phyloP scores from a whole-genome alignment of 148 eudicot species.

The Silene conica region DNA sequence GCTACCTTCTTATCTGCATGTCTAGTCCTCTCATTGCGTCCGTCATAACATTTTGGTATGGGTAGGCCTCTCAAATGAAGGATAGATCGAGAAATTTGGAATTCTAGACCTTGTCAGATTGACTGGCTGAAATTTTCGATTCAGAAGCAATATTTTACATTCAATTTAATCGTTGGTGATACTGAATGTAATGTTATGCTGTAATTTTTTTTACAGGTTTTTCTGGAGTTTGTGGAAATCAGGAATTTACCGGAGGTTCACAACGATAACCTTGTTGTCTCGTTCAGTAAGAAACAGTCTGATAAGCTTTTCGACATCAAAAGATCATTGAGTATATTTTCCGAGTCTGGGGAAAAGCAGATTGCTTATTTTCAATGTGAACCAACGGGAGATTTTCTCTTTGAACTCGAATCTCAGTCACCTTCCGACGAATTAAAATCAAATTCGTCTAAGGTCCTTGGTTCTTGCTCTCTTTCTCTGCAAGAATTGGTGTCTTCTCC shows the following conservation, averaged over 20 bases:
- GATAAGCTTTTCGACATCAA: constrained; percentile 61
- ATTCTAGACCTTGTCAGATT: no score
- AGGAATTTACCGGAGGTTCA: constrained; percentile 58
- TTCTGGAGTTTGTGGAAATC: constrained; percentile 70
- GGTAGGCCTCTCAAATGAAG: no score
- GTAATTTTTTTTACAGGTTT: constrained; percentile 36
- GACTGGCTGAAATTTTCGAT: no score
- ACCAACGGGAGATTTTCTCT: constrained; percentile 57
- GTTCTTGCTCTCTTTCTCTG: constrained; percentile 54
- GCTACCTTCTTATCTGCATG: no score
- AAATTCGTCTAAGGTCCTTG: constrained; percentile 45
- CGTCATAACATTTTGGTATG: no score
- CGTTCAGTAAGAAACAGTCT: constrained; percentile 69
- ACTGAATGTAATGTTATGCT: neutral
- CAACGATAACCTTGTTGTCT: constrained; percentile 52
- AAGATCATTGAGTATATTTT: constrained; percentile 52
- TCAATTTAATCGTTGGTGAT: no score
- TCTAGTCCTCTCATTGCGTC: no score
- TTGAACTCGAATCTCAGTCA: constrained; percentile 48
- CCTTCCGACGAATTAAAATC: constrained; percentile 36
- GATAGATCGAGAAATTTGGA: no score
- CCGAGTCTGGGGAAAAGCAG: constrained; percentile 62
- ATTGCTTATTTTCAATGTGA: constrained; percentile 78
- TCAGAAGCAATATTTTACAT: no score
- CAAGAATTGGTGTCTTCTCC: constrained; percentile 42